phyloP scores from a whole-genome alignment of 371 early-diverging fungal species.

The Apophysomyces variabilis region DNA sequence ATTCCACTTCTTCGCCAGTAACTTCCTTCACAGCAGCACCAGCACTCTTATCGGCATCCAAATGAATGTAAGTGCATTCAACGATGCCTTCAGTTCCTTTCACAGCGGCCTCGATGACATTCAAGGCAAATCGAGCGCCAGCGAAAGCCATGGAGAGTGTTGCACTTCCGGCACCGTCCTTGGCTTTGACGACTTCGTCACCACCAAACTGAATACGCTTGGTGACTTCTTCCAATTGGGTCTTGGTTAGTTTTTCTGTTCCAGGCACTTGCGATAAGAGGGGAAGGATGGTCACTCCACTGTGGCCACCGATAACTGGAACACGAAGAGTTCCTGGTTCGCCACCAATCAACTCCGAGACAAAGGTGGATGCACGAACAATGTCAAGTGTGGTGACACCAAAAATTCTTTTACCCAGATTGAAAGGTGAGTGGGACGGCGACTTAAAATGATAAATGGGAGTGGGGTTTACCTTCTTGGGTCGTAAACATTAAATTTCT shows the following conservation, averaged over 20 bases:
- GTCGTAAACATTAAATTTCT: constrained; percentile 76
- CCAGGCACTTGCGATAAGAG: constrained; percentile 67
- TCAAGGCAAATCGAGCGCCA: constrained; percentile 83
- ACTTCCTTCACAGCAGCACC: constrained; percentile 58
- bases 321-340: constrained; percentile 66
- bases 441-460: constrained; percentile 1
- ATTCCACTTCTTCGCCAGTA: constrained; percentile 61
- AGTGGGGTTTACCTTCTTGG: constrained; percentile 68
- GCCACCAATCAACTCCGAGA: constrained; percentile 58
- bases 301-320: constrained; percentile 92
- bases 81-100: constrained; percentile 64
- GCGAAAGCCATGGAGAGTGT: constrained; percentile 93
- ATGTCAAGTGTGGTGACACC: constrained; percentile 93
- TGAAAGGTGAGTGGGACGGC: neutral
- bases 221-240: constrained; percentile 77
- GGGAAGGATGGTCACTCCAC: constrained; percentile 89
- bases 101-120: constrained; percentile 73
- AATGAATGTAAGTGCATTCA: constrained; percentile 85
- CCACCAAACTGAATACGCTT: constrained; percentile 94
- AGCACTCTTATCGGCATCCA: constrained; percentile 67
- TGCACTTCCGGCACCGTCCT: constrained; percentile 82
- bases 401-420: constrained; percentile 62
- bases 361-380: constrained; percentile 88
- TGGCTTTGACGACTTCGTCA: constrained; percentile 96
- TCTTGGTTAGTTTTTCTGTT: constrained; percentile 64